Evolutionary conservation across 2,329 filamentous ascomycete genomes (phyloP).

Genomic region (Tolypocladium ophioglossoides): DNA sequence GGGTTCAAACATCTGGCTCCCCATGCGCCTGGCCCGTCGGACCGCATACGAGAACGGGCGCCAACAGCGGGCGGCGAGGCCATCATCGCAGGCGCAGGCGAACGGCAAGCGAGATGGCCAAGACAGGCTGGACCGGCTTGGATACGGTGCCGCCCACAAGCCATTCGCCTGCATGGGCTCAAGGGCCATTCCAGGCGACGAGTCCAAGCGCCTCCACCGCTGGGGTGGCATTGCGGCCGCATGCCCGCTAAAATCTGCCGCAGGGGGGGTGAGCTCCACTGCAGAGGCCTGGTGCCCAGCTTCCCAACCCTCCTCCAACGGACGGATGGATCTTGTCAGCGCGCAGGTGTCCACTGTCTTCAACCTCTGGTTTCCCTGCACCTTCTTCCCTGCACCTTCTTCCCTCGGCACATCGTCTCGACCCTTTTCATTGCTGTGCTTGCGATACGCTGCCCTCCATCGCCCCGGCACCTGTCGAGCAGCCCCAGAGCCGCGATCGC

Average conservation of each 20-base stretch:
- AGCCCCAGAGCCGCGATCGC: neutral
- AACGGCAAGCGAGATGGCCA: neutral
- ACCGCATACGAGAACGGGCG: neutral
- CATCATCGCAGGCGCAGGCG: neutral
- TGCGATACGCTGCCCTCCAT: neutral
- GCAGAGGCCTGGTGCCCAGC: no score
- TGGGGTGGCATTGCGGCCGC: neutral
- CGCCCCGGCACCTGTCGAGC: neutral
- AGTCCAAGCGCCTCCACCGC: neutral
- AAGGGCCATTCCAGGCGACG: neutral
- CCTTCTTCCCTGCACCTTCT: no score
- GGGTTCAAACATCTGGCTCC: neutral
- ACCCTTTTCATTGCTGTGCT: neutral
- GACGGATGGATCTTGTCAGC: neutral
- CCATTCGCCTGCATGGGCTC: no score
- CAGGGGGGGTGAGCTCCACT: neutral
- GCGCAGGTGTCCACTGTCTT: neutral
- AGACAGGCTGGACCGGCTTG: no score
- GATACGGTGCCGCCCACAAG: neutral
- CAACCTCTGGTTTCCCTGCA: neutral
- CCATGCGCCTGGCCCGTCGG: neutral
- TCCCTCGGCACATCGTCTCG: neutral
- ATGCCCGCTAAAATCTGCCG: neutral
- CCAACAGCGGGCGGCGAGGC: neutral
- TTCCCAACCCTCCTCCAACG: no score